Conservation (phyloP, 75 land plant species). For the Pinus albicaulis region DNA sequence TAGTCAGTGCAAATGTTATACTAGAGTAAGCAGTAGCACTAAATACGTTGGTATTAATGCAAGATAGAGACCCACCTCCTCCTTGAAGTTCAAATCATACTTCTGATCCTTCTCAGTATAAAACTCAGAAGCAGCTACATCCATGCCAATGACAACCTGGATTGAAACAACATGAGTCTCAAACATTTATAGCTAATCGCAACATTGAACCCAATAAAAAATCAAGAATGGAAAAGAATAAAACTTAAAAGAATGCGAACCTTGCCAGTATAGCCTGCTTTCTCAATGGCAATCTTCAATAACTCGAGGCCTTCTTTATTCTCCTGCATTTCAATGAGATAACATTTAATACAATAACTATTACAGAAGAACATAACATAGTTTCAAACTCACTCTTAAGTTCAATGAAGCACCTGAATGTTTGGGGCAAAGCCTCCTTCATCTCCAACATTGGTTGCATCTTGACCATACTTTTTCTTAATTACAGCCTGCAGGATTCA, state of each 20-base stretch:
- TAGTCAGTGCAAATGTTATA: no score
- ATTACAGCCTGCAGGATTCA: conserved; percentile 66
- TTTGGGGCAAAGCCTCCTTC: conserved; percentile 99
- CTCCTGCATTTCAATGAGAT: conserved; percentile 45
- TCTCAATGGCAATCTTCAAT: conserved; percentile 91
- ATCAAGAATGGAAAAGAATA: not conserved
- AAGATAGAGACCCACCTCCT: conserved; percentile 49
- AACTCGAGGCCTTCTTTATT: conserved; percentile 94
- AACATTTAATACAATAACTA: not conserved
- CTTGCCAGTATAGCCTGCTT: conserved; percentile 95
- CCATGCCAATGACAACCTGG: conserved; percentile 99
- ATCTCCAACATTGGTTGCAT: conserved; percentile 99
- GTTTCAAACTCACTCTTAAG: not conserved
- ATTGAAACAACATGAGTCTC: not conserved
- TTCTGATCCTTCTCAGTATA: conserved; percentile 67
- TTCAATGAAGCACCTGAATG: conserved; percentile 62
- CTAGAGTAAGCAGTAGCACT: no score
- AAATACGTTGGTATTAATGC: not conserved
- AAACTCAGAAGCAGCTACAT: conserved; percentile 99
- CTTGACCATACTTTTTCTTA: conserved; percentile 98
- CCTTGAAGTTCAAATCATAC: conserved; percentile 97
- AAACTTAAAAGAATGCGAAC: conserved; percentile 26
- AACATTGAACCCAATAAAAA: not conserved
- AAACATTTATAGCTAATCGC: not conserved
- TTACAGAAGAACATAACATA: not conserved